phyloP scores from a whole-genome alignment of 1,284 basidiomycete species.

The Ceratobasidium theobromae region DNA sequence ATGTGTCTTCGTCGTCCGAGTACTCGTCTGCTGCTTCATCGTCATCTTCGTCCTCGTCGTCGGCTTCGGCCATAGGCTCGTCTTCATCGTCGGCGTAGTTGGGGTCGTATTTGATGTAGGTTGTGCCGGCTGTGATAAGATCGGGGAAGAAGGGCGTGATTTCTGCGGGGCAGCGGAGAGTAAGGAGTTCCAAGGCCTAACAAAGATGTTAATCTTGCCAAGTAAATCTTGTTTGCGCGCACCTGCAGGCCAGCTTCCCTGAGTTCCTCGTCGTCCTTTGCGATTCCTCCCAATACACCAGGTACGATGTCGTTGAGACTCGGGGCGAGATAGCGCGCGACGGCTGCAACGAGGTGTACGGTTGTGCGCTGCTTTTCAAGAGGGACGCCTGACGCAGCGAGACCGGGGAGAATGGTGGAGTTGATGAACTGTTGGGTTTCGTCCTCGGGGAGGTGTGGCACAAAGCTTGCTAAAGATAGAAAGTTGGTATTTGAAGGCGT shows the following conservation, averaged over 20 bases:
- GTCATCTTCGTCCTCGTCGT: conserved; percentile 74
- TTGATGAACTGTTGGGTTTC: conserved; percentile 57
- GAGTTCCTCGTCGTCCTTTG: conserved; percentile 76
- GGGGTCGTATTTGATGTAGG: conserved; percentile 91
- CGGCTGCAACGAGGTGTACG: conserved; percentile 76
- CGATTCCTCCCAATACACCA: conserved; percentile 64
- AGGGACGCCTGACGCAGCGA: conserved; percentile 51
- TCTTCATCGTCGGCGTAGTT: conserved; percentile 88
- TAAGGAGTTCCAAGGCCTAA: conserved; percentile 80
- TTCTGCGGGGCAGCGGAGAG: conserved; percentile 82
- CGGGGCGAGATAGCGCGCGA: conserved; percentile 67
- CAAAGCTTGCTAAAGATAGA: conserved; percentile 58
- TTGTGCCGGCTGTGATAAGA: conserved; percentile 69
- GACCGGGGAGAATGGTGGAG: conserved; percentile 61
- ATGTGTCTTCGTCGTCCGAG: conserved; percentile 98
- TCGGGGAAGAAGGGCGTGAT: conserved; percentile 69
- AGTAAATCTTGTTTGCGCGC: conserved; percentile 19
- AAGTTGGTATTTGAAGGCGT: neutral
- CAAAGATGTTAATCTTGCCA: conserved; percentile 18
- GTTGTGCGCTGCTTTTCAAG: conserved; percentile 74
- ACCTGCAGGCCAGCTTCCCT: conserved; percentile 77
- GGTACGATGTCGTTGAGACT: conserved; percentile 64
- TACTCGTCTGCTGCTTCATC: conserved; percentile 79
- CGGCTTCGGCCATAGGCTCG: conserved; percentile 75
- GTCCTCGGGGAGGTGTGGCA: conserved; percentile 64